Conservation (phyloP, 306 rosid species). For the Sindora glabra region DNA sequence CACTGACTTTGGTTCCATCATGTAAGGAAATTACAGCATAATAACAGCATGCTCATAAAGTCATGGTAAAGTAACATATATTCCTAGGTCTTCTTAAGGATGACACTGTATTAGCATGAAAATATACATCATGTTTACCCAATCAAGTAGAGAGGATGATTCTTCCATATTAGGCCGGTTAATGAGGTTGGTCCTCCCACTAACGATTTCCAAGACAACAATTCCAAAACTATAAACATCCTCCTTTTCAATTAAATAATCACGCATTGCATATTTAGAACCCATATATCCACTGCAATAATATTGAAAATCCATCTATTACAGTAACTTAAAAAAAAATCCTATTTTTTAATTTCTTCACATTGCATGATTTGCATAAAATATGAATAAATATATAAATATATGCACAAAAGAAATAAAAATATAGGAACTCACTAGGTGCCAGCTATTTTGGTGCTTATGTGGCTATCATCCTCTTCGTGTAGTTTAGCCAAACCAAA, state of each 20-base stretch:
- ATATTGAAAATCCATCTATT: neutral
- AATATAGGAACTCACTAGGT: slow-evolving; percentile 16
- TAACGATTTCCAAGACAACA: slow-evolving; percentile 49
- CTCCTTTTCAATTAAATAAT: slow-evolving; percentile 67
- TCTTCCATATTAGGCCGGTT: slow-evolving; percentile 26
- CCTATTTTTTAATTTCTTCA: neutral
- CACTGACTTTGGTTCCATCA: no score
- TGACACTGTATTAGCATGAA: neutral
- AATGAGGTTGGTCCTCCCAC: slow-evolving; percentile 46
- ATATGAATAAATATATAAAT: neutral
- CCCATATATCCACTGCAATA: slow-evolving; percentile 47
- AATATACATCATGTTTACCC: slow-evolving; percentile 15
- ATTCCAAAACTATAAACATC: slow-evolving; percentile 73
- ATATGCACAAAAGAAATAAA: neutral
- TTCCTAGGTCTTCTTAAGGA: neutral
- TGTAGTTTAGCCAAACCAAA: slow-evolving; percentile 40
- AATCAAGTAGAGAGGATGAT: slow-evolving; percentile 34
- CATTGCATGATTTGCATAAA: neutral
- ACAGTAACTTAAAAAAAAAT: neutral
- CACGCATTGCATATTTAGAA: slow-evolving; percentile 55
- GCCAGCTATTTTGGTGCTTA: slow-evolving; percentile 32
- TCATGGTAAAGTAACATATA: neutral
- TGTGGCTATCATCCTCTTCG: slow-evolving; percentile 36
- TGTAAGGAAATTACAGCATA: no score
- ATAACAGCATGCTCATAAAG: no score